phyloP scores from a whole-genome alignment of 306 rosid genomes.

The Dalbergia oliveri region DNA sequence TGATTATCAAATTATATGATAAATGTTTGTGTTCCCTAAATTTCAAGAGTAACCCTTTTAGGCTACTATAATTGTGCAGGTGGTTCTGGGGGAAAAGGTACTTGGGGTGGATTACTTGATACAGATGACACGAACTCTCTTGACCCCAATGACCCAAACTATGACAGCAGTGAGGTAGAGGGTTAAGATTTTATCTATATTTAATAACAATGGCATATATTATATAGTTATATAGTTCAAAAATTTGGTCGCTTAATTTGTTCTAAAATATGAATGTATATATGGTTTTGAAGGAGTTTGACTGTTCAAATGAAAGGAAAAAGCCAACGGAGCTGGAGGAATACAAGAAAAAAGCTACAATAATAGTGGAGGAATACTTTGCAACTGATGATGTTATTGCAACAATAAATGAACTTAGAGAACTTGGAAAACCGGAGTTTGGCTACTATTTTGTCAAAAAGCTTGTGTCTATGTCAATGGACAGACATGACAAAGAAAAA shows the following conservation, averaged over 20 bases:
- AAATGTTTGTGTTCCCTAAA: conserved; percentile 1
- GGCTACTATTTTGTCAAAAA: conserved; percentile 72
- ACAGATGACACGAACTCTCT: conserved; percentile 42
- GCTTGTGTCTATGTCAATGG: conserved; percentile 80
- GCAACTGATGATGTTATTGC: conserved; percentile 70
- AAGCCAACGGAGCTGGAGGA: conserved; percentile 50
- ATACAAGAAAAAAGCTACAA: conserved; percentile 67
- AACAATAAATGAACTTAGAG: conserved; percentile 65
- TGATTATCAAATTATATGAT: neutral
- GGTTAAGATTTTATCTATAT: conserved; percentile 17
- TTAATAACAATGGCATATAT: neutral
- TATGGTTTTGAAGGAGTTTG: conserved; percentile 56
- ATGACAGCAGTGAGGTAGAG: conserved; percentile 65
- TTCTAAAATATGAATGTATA: neutral
- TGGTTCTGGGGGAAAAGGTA: conserved; percentile 71
- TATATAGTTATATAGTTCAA: neutral
- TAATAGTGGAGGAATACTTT: conserved; percentile 78
- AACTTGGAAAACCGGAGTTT: conserved; percentile 59
- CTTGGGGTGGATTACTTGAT: conserved; percentile 77
- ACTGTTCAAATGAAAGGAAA: conserved; percentile 44
- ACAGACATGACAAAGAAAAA: conserved; percentile 80
- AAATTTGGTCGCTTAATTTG: neutral
- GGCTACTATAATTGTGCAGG: conserved; percentile 45
- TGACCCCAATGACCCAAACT: conserved; percentile 66
- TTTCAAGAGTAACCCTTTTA: too few species aligned